Conservation (phyloP, 345 rosid genomes). For the Aurinia saxatilis region DNA sequence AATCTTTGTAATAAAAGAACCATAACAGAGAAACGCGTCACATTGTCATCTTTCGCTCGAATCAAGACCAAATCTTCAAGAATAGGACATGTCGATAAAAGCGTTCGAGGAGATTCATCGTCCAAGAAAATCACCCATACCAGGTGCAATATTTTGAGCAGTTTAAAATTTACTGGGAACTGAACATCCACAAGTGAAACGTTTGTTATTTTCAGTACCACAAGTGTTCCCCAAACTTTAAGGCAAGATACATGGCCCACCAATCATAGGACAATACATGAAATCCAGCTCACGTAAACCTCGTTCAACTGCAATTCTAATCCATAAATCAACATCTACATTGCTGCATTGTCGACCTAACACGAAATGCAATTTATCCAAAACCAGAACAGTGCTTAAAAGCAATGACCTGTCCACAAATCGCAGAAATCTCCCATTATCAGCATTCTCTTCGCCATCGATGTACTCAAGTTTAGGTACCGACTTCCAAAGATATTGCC, state of each 20-base stretch:
- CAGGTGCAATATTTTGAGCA: not conserved
- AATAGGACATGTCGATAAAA: not conserved
- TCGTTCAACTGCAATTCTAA: constrained; percentile 3
- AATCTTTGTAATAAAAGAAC: not conserved
- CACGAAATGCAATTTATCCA: constrained; percentile 9
- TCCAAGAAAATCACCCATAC: not conserved
- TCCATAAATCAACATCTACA: too few relatives aligned
- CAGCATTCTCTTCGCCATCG: not conserved
- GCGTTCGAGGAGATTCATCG: not conserved
- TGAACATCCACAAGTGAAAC: not conserved
- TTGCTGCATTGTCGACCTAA: not conserved
- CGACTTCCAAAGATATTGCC: not conserved
- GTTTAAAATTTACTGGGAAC: not conserved
- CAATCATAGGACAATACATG: not conserved
- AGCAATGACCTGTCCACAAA: constrained; percentile 8
- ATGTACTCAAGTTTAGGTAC: constrained; percentile 1
- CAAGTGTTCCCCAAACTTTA: constrained; percentile 5
- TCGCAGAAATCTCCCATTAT: not conserved
- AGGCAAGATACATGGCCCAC: not conserved
- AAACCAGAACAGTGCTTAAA: not conserved
- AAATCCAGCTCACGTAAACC: constrained; percentile 5
- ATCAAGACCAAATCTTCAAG: not conserved
- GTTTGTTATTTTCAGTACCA: not conserved
- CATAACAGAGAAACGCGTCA: not conserved
- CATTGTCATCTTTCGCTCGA: not conserved